Evolutionary conservation across 169 alveolate species (phyloP).

Genomic region (Eimeria brunetti): DNA sequence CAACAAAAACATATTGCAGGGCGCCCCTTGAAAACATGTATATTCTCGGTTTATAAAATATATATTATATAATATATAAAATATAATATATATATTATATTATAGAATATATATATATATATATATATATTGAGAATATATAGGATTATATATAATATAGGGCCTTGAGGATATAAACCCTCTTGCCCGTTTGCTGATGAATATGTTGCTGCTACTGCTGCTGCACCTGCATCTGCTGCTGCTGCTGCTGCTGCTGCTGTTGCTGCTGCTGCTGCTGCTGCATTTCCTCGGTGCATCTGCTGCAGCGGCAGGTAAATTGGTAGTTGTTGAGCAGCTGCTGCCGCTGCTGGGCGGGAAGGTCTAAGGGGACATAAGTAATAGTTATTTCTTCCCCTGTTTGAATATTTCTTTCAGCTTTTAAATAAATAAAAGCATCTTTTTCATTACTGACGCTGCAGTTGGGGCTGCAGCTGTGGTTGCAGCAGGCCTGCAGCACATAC

Average conservation of each 20-base stretch:
- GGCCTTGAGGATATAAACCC: not conserved
- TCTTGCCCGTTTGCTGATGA: not conserved
- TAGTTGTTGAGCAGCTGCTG: constrained; percentile 76
- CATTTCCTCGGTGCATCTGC: constrained; percentile 57
- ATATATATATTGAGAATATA: no score
- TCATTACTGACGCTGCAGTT: constrained; percentile 77
- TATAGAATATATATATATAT: no score
- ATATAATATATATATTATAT: no score
- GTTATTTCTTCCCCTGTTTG: constrained; percentile 82
- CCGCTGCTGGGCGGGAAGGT: constrained; percentile 63
- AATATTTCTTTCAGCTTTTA: constrained; percentile 77
- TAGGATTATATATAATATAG: no score
- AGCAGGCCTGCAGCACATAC: constrained; percentile 83
- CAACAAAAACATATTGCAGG: no score
- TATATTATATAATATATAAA: no score
- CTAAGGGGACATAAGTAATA: constrained; percentile 81
- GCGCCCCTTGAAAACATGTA: no score
- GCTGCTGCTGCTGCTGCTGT: not conserved
- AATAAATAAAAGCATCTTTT: constrained; percentile 72
- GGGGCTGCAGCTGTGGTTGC: constrained; percentile 85
- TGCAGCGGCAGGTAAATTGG: constrained; percentile 79
- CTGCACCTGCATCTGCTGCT: not conserved
- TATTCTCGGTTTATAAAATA: no score
- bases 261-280: constrained; percentile 22
- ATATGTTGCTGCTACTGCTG: not conserved